These are phyloP conservation scores for Yamadazyma trypodendri DNA, from an alignment of 1,139 yeast species.

Conservation along the genomic window DNA sequence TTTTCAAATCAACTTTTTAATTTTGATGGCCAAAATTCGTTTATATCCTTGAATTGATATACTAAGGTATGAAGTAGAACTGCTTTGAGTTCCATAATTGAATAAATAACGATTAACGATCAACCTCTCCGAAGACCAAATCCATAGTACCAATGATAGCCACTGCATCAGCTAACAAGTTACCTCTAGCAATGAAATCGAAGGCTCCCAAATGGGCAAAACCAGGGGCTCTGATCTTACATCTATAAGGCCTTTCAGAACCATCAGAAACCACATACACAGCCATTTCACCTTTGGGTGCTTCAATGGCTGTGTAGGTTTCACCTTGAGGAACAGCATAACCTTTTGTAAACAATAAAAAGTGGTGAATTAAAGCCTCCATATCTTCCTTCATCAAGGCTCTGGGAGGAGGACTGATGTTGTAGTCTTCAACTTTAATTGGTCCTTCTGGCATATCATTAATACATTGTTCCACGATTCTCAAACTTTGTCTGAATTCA, in stretches of 20 bases:
- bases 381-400: constrained; percentile 84
- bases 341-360: constrained; percentile 84
- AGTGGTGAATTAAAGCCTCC: constrained; percentile 91
- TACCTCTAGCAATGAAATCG: constrained; percentile 83
- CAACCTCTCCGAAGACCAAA: constrained; percentile 92
- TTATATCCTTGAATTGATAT: not conserved
- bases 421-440: constrained; percentile 86
- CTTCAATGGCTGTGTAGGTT: constrained; percentile 89
- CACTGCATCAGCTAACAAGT: constrained; percentile 88
- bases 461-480: constrained; percentile 87
- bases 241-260: constrained; percentile 85
- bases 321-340: constrained; percentile 89
- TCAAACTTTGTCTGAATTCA: constrained; percentile 86
- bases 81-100: not conserved
- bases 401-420: constrained; percentile 82
- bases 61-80: not conserved
- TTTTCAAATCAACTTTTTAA: constrained; percentile 1
- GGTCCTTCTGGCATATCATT: constrained; percentile 94
- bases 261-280: constrained; percentile 89
- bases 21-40: too few relatives aligned
- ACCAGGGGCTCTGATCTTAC: constrained; percentile 93
- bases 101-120: constrained; percentile 50
- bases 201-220: constrained; percentile 88
- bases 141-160: constrained; percentile 96
- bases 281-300: constrained; percentile 96